Evolutionary conservation across 163 green algal species (phyloP), one percentile per base, ranked within the genome.

Genomic region (Scenedesmus sp.): DNA sequence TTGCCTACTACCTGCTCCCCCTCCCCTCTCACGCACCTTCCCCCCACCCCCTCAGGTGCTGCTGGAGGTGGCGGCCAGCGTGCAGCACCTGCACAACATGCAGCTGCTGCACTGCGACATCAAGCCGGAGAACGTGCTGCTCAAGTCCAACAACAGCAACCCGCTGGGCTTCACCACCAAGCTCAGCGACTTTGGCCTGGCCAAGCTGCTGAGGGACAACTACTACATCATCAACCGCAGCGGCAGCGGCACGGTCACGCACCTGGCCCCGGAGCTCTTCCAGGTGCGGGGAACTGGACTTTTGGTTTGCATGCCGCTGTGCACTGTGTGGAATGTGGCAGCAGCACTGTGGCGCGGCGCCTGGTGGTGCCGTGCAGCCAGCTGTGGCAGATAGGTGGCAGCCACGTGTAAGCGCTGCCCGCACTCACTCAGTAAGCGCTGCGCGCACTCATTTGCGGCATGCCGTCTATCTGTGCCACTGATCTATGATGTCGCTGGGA

Each of bases 91-190:
- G 76, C 96, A 98, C 92, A 93, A 90, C 70, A 91, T 96, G 46
- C 96, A 97, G 82, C 95, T 97, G 74, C 93, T 98, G 81, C 96
- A 98, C 91, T 96, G 96, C 70, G 96, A 98, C 92, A 95, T 98
- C 92, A 98, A 98, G 94, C 92, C 95, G 0, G 94, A 97, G 88
- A 98, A 98, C 89, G 95, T 98, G 92, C 91, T 98, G 92, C 93
- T 97, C 56, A 97, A 97, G 91, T 94, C 88, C 87, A 93, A 96
- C 84, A 70, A 87, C 73, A 92, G 92, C 82, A 96, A 96, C 88
- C 66, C 93, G 9, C 60, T 93, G 59, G 90, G 90, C 84, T 97
- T 97, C 76, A 92, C 93, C 34, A 95, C 94, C 90, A 92, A 92
- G 93, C 94, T 97, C 8, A 92, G 87, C 10, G 95, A 97, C 92